phyloP scores from a whole-genome alignment of 176 grass and related monocot species.

The Aegilops umbellulata region DNA sequence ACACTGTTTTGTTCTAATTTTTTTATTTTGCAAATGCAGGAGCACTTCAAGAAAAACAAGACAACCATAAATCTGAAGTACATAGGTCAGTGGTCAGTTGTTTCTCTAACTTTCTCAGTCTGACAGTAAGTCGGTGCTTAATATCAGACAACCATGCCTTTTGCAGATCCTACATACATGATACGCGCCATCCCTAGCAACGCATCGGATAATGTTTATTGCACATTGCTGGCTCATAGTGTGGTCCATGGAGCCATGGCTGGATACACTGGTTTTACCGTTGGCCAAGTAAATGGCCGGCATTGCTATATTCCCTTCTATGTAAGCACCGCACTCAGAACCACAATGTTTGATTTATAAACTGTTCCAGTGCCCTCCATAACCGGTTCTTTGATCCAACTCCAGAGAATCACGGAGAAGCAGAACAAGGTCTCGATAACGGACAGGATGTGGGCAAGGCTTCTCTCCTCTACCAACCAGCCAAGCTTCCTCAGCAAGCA shows the following conservation, averaged over 20 bases:
- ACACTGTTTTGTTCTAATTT: background rate
- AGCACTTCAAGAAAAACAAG: conserved; percentile 76
- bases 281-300: conserved; percentile 83
- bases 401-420: conserved; percentile 74
- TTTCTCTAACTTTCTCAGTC: background rate
- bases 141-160: conserved; percentile 10
- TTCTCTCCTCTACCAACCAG: conserved; percentile 93
- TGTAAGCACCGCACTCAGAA: conserved; percentile 38
- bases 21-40: conserved; percentile 38
- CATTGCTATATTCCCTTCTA: conserved; percentile 94
- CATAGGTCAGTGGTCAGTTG: conserved; percentile 32
- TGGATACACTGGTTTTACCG: conserved; percentile 88
- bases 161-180: conserved; percentile 99
- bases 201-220: conserved; percentile 94
- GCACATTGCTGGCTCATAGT: conserved; percentile 86
- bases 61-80: conserved; percentile 92
- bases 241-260: conserved; percentile 94
- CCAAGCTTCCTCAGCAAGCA: conserved; percentile 90
- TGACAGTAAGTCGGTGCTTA: background rate
- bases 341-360: background rate
- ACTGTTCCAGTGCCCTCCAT: background rate
- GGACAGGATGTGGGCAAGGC: conserved; percentile 97
- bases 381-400: background rate
- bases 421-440: conserved; percentile 86
- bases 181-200: conserved; percentile 97